Evolutionary conservation across 106 monocot species (phyloP), one percentile per base, ranked within the genome.

Genomic region (Dactylorhiza incarnata): DNA sequence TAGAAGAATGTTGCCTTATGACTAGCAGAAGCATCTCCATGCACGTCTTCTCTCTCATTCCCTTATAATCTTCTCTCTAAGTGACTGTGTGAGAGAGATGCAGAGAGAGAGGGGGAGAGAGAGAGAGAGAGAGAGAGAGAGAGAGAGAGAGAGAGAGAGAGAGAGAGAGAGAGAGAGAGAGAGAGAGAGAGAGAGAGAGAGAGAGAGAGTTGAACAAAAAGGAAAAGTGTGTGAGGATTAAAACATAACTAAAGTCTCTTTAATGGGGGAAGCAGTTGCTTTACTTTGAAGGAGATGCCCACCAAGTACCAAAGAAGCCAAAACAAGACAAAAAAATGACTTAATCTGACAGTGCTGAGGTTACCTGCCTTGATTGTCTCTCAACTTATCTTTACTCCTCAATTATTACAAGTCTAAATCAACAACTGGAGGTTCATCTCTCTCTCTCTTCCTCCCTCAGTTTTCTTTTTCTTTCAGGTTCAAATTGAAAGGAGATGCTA

Each of bases 331-430:
- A 46, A 45, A 11, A 69, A 2, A n/a, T 61, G 69, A 5, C 44
- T 69, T 69, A 69, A 69, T 45, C 45, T 69, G 69, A 46, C 45
- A 69, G 69, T 3, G 13, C 25, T 37, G 13, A 11, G 37, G 29
- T 66, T 66, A 66, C 66, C 13, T 37, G 13, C 13, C 29, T 66
- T 5, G 20, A 59, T 59, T 59, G n/a, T 59, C 58, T 59, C 58
- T 59, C 22, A 9, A 6, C 12, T 65, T 26, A 29, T 65, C 26
- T 65, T 29, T 20, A 65, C 2, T 17, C 69, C 6, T 10, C 45
- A 69, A 16, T 69, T 45, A 46, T 69, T 45, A 69, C 69, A 69
- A 46, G 45, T 13, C 45, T 45, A 45, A 69, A 69, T 69, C 69
- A 46, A 45, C 45, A 69, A 69, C n/a, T 44, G n/a, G 45, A 45